Evolutionary conservation across 129 eudicot species (phyloP), one percentile per base, ranked within the genome.

Genomic region (Escallonia rubra): DNA sequence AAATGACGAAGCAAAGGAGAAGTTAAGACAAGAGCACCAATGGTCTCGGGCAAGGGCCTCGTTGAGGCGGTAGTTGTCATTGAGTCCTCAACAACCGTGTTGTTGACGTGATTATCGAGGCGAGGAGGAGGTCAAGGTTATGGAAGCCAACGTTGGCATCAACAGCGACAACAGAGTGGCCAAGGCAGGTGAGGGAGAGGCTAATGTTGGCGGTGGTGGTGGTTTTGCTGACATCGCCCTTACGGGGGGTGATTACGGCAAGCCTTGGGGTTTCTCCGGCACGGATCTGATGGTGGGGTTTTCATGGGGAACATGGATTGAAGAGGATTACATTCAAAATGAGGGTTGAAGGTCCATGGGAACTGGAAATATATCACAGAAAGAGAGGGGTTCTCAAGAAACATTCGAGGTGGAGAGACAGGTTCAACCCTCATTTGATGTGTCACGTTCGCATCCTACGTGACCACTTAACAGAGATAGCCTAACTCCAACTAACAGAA

Each of bases 91-190:
- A 94, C 85, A 34, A 90, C 94, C 13, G 99, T 89, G 83, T 94
- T 89, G 41, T 94, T 93, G 74, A 93, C 96, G 43, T 96, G 95
- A 60, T 85, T 89, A 55, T 93, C 96, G 38, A 93, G 96, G 16
- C 98, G 7, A 93, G 81, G 7, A 93, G 81, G 45, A 93, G 95
- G 77, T 93, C 98, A 14, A 93, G 95, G 78, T 93, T 93, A 6
- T 96, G 92, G 8, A 93, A 85, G 44, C 98, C 98, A 4, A 93
- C 95, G 76, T 93, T 96, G 61, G 95, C 95, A 65, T 93, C 98
- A 39, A 93, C 89, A 34, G 98, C 96, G 52, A 93, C 96, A 59
- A 86, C 97, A 39, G 96, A 87, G 79, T 84, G 87, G 41, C 97
- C 97, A 10, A 82, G 79, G 39, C 96, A 82, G 64, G 97, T 95